These are phyloP conservation scores for Hypomontagnella submonticulosa DNA, from an alignment of 495 filamentous ascomycete species.

Conservation along the genomic window DNA sequence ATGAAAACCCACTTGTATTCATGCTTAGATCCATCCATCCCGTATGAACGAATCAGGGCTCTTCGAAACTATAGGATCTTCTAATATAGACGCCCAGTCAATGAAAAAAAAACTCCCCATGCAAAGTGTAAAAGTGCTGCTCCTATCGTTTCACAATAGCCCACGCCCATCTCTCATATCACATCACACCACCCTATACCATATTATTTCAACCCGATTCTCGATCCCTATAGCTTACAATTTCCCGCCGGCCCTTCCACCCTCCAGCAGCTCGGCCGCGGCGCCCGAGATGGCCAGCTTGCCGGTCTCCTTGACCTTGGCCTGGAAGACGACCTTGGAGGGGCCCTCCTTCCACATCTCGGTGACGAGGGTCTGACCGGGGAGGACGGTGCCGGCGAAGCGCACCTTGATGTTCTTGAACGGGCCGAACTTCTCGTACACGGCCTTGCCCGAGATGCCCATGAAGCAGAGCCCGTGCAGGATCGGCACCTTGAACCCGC, in stretches of 20 bases:
- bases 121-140: background rate
- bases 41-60: background rate
- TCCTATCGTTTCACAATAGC: background rate
- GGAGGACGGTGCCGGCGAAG: constrained; percentile 91
- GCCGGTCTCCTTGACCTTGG: constrained; percentile 93
- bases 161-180: background rate
- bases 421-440: constrained; percentile 82
- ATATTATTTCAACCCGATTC: background rate
- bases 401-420: constrained; percentile 97
- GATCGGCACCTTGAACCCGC: constrained; percentile 95
- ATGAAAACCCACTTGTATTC: constrained; percentile 5
- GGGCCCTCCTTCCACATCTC: constrained; percentile 98
- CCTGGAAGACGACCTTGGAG: constrained; percentile 88
- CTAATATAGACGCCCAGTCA: constrained; percentile 18
- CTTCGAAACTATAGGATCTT: constrained; percentile 11
- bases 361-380: constrained; percentile 92
- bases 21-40: background rate
- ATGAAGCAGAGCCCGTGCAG: constrained; percentile 97
- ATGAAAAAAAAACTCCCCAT: background rate
- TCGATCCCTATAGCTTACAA: constrained; percentile 33
- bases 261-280: constrained; percentile 78
- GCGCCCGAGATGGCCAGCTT: constrained; percentile 91
- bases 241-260: constrained; percentile 26
- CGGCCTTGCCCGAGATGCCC: constrained; percentile 88
- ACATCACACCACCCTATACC: background rate